These are phyloP conservation scores for Phytophthora sojae DNA, from an alignment of 352 stramenopile species.

Conservation along the genomic window DNA sequence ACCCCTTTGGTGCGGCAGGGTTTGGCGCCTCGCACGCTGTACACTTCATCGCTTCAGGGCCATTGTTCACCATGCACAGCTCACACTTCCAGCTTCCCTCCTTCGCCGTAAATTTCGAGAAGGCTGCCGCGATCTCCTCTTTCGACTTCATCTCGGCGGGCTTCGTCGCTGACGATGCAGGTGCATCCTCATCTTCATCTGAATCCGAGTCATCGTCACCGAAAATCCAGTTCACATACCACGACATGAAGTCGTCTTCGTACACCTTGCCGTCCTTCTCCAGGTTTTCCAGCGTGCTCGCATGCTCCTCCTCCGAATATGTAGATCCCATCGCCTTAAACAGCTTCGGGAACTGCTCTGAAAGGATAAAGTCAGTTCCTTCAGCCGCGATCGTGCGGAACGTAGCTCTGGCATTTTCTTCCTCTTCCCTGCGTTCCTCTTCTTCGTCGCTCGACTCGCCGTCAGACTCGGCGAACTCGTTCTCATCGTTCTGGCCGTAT, in stretches of 20 bases:
- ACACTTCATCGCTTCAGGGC: conserved; percentile 47
- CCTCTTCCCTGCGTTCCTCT: conserved; percentile 71
- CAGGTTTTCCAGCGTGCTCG: conserved; percentile 44
- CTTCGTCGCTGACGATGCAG: conserved; percentile 12
- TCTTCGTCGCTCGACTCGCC: conserved; percentile 69
- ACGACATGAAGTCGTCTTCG: conserved; percentile 62
- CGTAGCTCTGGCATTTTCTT: conserved; percentile 48
- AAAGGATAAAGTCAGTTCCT: conserved; percentile 40
- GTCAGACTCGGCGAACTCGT: conserved; percentile 61
- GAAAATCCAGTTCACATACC: conserved; percentile 77
- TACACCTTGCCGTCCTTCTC: conserved; percentile 59
- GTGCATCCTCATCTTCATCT: conserved; percentile 35
- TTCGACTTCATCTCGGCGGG: conserved; percentile 56
- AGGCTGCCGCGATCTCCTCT: conserved; percentile 56
- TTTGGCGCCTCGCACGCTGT: conserved; percentile 59
- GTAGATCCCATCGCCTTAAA: conserved; percentile 67
- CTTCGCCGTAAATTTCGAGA: conserved; percentile 56
- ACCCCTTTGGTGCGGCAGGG: conserved; percentile 47
- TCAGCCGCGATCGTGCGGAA: conserved; percentile 52
- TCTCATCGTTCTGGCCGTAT: conserved; percentile 74
- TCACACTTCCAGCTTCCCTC: conserved; percentile 72
- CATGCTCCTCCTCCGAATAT: conserved; percentile 68
- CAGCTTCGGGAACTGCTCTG: conserved; percentile 56
- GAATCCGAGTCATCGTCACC: conserved; percentile 59
- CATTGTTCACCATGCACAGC: conserved; percentile 59